Percentiles rank a stretch among this genome's conserved stretches.
Conservation (phyloP, 306 rosid genomes). For the Herpetospermum pedunculosum region DNA sequence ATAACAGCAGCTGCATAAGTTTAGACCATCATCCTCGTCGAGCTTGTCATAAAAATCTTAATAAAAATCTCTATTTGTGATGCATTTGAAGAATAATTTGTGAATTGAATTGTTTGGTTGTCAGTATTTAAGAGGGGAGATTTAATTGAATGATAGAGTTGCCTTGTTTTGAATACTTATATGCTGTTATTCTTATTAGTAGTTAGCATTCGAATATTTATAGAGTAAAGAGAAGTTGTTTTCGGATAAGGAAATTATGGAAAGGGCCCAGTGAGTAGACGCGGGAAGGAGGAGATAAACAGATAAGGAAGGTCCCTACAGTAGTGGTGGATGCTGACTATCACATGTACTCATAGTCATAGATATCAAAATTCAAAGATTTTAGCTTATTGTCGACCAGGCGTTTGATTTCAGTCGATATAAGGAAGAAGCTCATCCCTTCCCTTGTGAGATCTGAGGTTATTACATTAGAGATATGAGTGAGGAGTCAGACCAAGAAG, state of each 20-base stretch:
- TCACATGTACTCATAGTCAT: background rate
- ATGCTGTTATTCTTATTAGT: no score
- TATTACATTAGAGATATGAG: no score
- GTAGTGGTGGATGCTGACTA: background rate
- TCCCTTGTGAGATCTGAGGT: background rate
- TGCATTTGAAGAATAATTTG: background rate
- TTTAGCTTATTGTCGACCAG: no score
- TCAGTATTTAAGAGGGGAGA: no score
- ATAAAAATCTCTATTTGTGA: background rate
- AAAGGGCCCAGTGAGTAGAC: background rate
- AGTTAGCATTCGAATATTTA: no score
- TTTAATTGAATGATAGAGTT: no score
- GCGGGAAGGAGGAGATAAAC: background rate
- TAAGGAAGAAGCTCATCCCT: background rate
- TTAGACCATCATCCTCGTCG: background rate
- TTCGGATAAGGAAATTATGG: no score
- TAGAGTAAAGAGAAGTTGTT: no score
- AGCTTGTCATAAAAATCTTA: background rate
- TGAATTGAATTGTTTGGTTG: no score
- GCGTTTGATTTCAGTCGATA: background rate
- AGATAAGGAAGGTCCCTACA: background rate
- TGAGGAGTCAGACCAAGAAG: background rate
- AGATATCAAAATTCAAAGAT: background rate
- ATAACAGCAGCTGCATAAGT: slow-evolving; percentile 65
- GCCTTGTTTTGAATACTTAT: no score